Evolutionary conservation across 257 asterid species (phyloP).

Genomic region (Nicotiana undulata): DNA sequence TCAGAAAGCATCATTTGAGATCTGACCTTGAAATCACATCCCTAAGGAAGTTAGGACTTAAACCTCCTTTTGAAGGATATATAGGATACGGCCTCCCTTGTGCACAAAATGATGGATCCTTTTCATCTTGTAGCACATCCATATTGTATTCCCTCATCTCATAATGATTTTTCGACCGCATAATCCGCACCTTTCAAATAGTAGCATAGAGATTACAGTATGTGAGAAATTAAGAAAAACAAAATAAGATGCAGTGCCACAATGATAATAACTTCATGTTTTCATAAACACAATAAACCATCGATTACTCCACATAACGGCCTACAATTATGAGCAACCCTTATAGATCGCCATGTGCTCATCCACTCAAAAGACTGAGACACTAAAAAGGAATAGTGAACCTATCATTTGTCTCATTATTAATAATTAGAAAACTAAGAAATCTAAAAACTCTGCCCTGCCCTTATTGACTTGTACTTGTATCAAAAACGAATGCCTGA

Average conservation of each 20-base stretch:
- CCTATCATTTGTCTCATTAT: background rate
- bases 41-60: conserved; percentile 62
- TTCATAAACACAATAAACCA: background rate
- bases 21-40: conserved; percentile 73
- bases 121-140: conserved; percentile 61
- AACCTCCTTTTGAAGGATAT: conserved; percentile 90
- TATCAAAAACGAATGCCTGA: background rate
- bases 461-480: background rate
- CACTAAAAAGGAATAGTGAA: background rate
- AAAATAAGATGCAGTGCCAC: background rate
- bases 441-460: background rate
- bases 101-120: conserved; percentile 45
- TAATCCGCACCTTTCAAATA: conserved; percentile 56
- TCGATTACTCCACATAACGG: background rate
- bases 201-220: conserved; percentile 15
- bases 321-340: background rate
- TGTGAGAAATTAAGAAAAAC: conserved; percentile 1
- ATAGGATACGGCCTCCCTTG: conserved; percentile 90
- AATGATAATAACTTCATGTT: background rate
- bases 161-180: conserved; percentile 61
- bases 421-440: background rate
- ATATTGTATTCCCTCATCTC: conserved; percentile 87
- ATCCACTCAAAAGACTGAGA: background rate
- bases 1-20: background rate
- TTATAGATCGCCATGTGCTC: background rate